Base-by-base conservation (phyloP, 108 stramenopile species). In the Nannochloropsis gaditana region DNA sequence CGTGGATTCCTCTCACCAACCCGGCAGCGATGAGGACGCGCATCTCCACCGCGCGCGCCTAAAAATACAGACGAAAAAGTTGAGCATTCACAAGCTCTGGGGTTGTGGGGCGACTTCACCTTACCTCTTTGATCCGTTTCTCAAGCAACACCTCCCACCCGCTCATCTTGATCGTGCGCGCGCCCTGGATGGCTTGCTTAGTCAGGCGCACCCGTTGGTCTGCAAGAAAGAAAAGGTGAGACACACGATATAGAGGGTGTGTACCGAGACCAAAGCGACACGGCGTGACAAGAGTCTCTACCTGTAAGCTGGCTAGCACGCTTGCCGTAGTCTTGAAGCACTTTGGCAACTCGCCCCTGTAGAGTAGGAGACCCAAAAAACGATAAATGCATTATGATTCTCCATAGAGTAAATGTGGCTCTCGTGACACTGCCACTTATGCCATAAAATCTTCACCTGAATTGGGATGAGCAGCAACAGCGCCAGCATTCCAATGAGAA, bases 1-100 rank as follows among this genome's bases (percentile, higher is more conserved):
- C 95, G 84, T 96, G 95, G 86, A 90, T 81, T 3, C 93, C 93
- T 84, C 93, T 92, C 87, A 92, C 90, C 79, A 84, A 80, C 82
- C 91, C 93, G 11, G 94, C 94, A 43, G 85, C 81, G 42, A 84
- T 84, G n/a, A 96, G 93, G 85, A 93, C 89, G 3, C 85, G 83
- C 11, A 92, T 83, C 86, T 96, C 96, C 21, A 85, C 79, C 31
- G 73, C 81, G 45, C 47, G 47, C 11, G 47, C 47, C 47, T 50
- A 31, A 31, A 31, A 31, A 31, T 31, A 31, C 31, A 31, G 31
- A 31, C 1, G 1, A 31, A 31, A 31, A 31, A 1, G 31, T 31
- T 31, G 31, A 31, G 31, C 31, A 31, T 31, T 31, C 31, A 31
- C 31, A 31, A 31, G 31, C 31, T 31, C 31, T 31, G 31, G 31